A percentile compares a stretch with the other conserved stretches of the same genome.
These are phyloP conservation scores for Fusarium subtropicale DNA, from an alignment of 2,329 filamentous ascomycete genomes.

Conservation along the genomic window DNA sequence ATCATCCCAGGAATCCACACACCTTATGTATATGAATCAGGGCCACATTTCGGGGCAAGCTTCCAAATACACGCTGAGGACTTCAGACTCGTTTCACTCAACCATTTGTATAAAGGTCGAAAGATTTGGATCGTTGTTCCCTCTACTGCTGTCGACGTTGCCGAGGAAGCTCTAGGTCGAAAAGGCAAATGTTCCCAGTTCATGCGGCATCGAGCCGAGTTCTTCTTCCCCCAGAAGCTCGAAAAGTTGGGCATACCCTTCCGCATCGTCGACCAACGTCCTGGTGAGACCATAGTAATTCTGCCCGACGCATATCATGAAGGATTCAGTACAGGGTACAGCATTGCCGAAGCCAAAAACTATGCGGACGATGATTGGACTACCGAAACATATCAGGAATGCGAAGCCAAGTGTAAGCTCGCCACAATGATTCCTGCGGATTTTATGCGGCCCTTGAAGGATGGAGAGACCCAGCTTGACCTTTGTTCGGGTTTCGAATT, in stretches of 20 bases:
- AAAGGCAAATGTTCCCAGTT: conserved; percentile 54
- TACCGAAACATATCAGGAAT: conserved; percentile 52
- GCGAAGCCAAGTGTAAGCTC: conserved; percentile 50
- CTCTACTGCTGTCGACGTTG: conserved; percentile 51
- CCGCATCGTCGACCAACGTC: conserved; percentile 54
- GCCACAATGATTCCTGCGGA: conserved; percentile 53
- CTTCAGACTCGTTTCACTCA: conserved; percentile 54
- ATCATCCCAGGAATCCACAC: conserved; percentile 56
- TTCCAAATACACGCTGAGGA: conserved; percentile 58
- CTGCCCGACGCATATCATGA: conserved; percentile 56
- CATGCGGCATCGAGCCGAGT: conserved; percentile 56
- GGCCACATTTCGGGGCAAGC: conserved; percentile 53
- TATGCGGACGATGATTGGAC: conserved; percentile 55
- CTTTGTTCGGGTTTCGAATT: conserved; percentile 48
- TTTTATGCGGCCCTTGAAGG: conserved; percentile 48
- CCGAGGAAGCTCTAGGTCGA: conserved; percentile 52
- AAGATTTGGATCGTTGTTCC: conserved; percentile 57
- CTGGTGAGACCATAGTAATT: conserved; percentile 56
- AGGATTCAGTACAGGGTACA: conserved; percentile 57
- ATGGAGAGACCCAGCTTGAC: conserved; percentile 51
- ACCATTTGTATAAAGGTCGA: conserved; percentile 55
- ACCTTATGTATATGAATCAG: conserved; percentile 56
- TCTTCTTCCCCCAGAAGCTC: conserved; percentile 56
- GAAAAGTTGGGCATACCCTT: conserved; percentile 54
- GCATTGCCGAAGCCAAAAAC: conserved; percentile 56